Conservation (phyloP, 2,329 filamentous ascomycete genomes). For the Alternaria gansuensis region DNA sequence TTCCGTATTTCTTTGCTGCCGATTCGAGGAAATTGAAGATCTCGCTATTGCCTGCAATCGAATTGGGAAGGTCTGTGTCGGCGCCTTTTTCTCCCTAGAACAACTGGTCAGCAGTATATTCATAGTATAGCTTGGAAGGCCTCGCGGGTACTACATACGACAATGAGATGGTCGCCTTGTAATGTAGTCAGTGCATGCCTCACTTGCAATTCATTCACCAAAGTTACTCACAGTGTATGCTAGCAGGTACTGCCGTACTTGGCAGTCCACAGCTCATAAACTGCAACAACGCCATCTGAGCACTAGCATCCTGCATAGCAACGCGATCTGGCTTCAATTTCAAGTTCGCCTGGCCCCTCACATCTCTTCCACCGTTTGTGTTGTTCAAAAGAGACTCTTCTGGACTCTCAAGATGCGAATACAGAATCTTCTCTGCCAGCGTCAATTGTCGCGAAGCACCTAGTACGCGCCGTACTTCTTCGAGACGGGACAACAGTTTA, state of each 20-base stretch:
- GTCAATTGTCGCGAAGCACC: slow-evolving; percentile 73
- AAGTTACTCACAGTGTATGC: slow-evolving; percentile 77
- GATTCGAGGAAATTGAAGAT: slow-evolving; percentile 98
- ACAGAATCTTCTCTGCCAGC: slow-evolving; percentile 96
- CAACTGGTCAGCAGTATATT: neutral
- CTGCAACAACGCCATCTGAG: slow-evolving; percentile 97
- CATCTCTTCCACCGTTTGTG: slow-evolving; percentile 82
- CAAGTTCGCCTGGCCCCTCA: slow-evolving; percentile 89
- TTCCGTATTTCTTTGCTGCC: slow-evolving; percentile 65
- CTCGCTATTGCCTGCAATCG: slow-evolving; percentile 92
- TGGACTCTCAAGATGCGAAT: slow-evolving; percentile 88
- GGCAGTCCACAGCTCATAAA: slow-evolving; percentile 97
- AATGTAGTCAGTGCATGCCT: slow-evolving; percentile 1
- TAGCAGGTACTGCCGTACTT: slow-evolving; percentile 90
- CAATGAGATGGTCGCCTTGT: slow-evolving; percentile 88
- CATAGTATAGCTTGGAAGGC: neutral
- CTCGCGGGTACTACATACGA: slow-evolving; percentile 51
- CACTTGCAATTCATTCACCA: neutral
- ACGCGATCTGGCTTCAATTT: slow-evolving; percentile 97
- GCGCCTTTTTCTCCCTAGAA: slow-evolving; percentile 74
- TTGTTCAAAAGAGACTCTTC: slow-evolving; percentile 86
- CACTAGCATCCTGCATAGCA: slow-evolving; percentile 98
- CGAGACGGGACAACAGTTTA: slow-evolving; percentile 79
- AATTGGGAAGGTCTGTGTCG: slow-evolving; percentile 81
- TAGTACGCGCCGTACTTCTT: slow-evolving; percentile 77